Evolutionary conservation across 139 green algal species (phyloP).

Genomic region (Chlamydomonas asymmetrica): DNA sequence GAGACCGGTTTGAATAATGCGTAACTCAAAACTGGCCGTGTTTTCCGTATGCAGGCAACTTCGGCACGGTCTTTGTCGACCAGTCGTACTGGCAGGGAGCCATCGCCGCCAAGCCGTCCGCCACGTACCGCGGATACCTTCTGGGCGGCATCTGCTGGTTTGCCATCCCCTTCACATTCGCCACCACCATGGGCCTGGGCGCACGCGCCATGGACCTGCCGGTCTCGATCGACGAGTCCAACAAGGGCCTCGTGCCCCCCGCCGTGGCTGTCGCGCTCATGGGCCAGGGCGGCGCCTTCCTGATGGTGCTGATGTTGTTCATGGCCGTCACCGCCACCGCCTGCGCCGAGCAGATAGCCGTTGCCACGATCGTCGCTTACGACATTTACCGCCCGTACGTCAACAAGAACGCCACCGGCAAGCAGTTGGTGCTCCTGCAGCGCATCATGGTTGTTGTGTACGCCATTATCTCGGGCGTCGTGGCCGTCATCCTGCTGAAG

Average conservation of each 20-base stretch:
- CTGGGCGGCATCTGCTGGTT: conserved; percentile 90
- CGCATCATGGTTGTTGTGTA: conserved; percentile 63
- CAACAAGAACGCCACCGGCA: conserved; percentile 75
- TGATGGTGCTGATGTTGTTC: conserved; percentile 84
- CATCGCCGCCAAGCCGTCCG: conserved; percentile 86
- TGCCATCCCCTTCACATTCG: conserved; percentile 93
- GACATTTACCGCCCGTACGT: conserved; percentile 74
- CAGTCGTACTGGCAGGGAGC: conserved; percentile 88
- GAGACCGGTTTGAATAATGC: no score
- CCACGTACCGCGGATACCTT: conserved; percentile 78
- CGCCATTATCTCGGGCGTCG: conserved; percentile 71
- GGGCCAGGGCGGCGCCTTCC: conserved; percentile 78
- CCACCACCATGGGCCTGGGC: conserved; percentile 86
- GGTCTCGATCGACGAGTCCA: conserved; percentile 69
- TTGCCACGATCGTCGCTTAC: conserved; percentile 84
- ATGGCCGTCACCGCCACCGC: conserved; percentile 83
- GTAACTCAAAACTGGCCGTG: no score
- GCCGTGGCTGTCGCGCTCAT: conserved; percentile 80
- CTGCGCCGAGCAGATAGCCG: conserved; percentile 88
- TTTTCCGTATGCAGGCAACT: conserved; percentile 73
- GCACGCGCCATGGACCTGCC: conserved; percentile 86
- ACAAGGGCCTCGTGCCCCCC: conserved; percentile 81
- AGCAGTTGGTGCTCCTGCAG: conserved; percentile 57
- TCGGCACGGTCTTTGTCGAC: conserved; percentile 93
- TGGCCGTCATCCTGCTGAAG: conserved; percentile 83